Conservation (phyloP, 345 rosid species). For the Litchi chinensis region DNA sequence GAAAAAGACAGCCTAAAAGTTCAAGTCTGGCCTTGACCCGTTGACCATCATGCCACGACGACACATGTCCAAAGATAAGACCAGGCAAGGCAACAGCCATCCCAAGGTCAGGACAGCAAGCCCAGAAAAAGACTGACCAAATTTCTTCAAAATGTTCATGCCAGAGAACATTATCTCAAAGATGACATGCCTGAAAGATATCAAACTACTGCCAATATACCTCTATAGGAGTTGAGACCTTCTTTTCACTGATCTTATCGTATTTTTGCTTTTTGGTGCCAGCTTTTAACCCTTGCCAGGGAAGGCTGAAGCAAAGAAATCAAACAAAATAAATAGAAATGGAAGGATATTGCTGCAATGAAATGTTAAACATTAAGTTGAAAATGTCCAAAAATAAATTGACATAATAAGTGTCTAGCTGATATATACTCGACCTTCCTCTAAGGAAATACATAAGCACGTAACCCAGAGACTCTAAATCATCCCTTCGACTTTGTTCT, state of each 20-base stretch:
- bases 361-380: conserved; percentile 15
- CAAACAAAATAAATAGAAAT: conserved; percentile 23
- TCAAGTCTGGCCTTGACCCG: background rate
- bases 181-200: conserved; percentile 8
- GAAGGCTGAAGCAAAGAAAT: conserved; percentile 57
- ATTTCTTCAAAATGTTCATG: conserved; percentile 16
- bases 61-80: conserved; percentile 4
- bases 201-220: conserved; percentile 32
- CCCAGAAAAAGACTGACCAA: background rate
- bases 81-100: conserved; percentile 11
- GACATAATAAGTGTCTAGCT: conserved; percentile 1
- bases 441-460: conserved; percentile 84
- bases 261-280: conserved; percentile 92
- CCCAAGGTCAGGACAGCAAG: conserved; percentile 9
- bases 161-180: background rate
- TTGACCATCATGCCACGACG: background rate
- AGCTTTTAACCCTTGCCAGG: conserved; percentile 89
- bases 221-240: conserved; percentile 82
- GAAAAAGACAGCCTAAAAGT: conserved; percentile 2
- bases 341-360: background rate
- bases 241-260: conserved; percentile 85
- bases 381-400: conserved; percentile 15
- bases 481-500: conserved; percentile 96
- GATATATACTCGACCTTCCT: conserved; percentile 63
- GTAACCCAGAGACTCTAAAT: conserved; percentile 88